These are phyloP conservation scores for Rugonectria rugulosa DNA, from an alignment of 2,329 filamentous ascomycete species.

Conservation along the genomic window DNA sequence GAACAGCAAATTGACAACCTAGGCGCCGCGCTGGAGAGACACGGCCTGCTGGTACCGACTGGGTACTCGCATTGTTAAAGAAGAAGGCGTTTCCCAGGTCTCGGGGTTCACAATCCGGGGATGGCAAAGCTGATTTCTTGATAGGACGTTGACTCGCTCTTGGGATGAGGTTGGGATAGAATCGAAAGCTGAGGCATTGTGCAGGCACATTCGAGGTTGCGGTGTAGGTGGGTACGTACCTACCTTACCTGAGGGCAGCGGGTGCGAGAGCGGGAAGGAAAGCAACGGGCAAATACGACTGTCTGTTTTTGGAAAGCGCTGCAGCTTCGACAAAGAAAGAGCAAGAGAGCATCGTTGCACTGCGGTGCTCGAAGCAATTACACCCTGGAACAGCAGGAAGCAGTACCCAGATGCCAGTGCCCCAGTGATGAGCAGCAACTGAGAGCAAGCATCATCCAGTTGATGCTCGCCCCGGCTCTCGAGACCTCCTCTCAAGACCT, in stretches of 20 bases:
- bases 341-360: not conserved
- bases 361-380: no score
- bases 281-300: constrained; percentile 8
- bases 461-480: no score
- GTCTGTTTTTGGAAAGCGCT: constrained; percentile 11
- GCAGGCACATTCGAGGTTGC: not conserved
- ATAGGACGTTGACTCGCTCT: not conserved
- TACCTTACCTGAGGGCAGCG: no score
- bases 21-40: not conserved
- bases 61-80: not conserved
- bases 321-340: not conserved
- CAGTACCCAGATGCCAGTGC: no score
- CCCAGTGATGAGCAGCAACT: no score
- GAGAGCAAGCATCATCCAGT: no score
- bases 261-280: not conserved
- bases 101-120: not conserved
- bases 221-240: not conserved
- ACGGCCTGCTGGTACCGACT: not conserved
- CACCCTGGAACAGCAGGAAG: no score
- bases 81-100: not conserved
- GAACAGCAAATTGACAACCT: not conserved
- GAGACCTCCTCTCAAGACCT: no score
- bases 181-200: no score
- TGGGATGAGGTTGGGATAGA: no score
- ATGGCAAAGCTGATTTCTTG: no score